Percentiles rank a stretch among this genome's conserved stretches.
phyloP scores from a whole-genome alignment of 768 basidiomycete genomes.

The Boletus tylopilopsis region DNA sequence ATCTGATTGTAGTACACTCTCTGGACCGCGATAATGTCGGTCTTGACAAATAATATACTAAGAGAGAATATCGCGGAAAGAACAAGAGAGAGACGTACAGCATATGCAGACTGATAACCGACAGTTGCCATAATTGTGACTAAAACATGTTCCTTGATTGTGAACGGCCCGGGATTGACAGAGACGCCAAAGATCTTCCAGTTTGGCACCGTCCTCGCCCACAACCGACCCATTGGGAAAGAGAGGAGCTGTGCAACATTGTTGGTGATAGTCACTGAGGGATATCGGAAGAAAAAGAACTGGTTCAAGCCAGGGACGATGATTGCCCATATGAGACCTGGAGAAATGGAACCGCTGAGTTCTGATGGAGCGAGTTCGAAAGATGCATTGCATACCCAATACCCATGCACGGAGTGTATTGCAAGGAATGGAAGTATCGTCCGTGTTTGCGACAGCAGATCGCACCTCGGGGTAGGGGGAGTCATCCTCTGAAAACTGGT shows the following conservation, averaged over 20 bases:
- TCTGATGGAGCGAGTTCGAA: not conserved
- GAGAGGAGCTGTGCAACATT: constrained; percentile 72
- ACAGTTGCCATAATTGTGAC: constrained; percentile 67
- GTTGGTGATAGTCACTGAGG: constrained; percentile 38
- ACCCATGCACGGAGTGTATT: constrained; percentile 60
- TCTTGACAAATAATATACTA: constrained; percentile 26
- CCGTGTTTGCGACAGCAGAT: constrained; percentile 70
- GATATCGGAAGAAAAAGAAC: constrained; percentile 73
- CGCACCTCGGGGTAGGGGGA: constrained; percentile 85
- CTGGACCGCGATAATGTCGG: constrained; percentile 73
- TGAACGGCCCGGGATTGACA: constrained; percentile 75
- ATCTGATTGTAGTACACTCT: constrained; percentile 60
- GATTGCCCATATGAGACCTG: constrained; percentile 49
- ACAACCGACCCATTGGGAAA: constrained; percentile 64
- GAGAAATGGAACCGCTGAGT: not conserved
- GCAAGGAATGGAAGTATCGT: constrained; percentile 63
- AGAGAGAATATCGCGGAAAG: not conserved
- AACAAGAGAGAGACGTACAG: constrained; percentile 8
- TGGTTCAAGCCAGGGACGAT: constrained; percentile 73
- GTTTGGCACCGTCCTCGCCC: constrained; percentile 53
- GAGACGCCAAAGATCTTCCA: constrained; percentile 52
- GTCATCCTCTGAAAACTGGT: constrained; percentile 49
- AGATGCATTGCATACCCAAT: constrained; percentile 35
- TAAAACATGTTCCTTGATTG: constrained; percentile 71
- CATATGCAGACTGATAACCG: constrained; percentile 27